Evolutionary conservation across 331 rosid genomes (phyloP).

Genomic region (Stylosanthes scabra): DNA sequence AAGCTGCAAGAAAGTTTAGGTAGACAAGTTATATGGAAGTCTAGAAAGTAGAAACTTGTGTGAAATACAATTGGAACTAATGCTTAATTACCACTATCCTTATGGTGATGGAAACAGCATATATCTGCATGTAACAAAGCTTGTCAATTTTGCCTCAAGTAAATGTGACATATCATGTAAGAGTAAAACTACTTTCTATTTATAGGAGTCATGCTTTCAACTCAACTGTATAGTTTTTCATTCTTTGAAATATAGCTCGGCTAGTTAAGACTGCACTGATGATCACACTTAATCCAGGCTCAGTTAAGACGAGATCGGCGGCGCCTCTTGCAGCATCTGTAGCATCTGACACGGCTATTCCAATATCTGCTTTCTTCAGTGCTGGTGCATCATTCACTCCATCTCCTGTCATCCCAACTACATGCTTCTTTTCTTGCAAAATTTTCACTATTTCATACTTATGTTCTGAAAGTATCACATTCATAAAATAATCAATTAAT

Average conservation of each 20-base stretch:
- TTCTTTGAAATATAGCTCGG: conserved; percentile 88
- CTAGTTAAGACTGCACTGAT: conserved; percentile 85
- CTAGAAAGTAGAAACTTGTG: background rate
- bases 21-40: conserved; percentile 30
- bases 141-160: conserved; percentile 36
- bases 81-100: conserved; percentile 69
- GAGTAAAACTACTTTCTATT: background rate
- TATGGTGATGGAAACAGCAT: conserved; percentile 84
- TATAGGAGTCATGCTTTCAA: no score
- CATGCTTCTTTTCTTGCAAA: conserved; percentile 71
- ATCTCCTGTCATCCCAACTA: conserved; percentile 86
- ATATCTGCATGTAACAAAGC: conserved; percentile 55
- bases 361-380: conserved; percentile 79
- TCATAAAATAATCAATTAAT: conserved; percentile 29
- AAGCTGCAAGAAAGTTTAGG: conserved; percentile 59
- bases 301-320: conserved; percentile 76
- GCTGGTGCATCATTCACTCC: conserved; percentile 89
- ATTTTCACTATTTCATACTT: conserved; percentile 76
- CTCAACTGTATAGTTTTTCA: conserved; percentile 90
- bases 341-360: conserved; percentile 81
- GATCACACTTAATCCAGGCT: conserved; percentile 84
- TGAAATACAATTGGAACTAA: background rate
- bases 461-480: conserved; percentile 57
- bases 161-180: conserved; percentile 21
- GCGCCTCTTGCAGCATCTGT: conserved; percentile 90